Percentiles rank a stretch among this genome's conserved stretches.
These are phyloP conservation scores for Crepidotus variabilis DNA, from an alignment of 768 basidiomycete species.

Conservation along the genomic window DNA sequence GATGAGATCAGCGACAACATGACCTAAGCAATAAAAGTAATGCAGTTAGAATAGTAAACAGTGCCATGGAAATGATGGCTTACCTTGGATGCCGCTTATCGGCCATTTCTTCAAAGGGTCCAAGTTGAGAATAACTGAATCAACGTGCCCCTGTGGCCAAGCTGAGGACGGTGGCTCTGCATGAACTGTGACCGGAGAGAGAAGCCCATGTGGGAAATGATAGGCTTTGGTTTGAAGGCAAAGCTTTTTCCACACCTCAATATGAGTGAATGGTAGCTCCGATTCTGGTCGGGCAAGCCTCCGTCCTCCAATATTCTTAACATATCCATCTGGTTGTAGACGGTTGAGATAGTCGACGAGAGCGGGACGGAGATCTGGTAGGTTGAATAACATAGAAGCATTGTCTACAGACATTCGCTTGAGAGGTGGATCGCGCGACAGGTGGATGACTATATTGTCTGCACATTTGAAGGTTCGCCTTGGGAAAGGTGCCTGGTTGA, in stretches of 20 bases:
- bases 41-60: not conserved
- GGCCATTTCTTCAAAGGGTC: slow-evolving; percentile 13
- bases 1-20: slow-evolving; percentile 9
- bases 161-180: slow-evolving; percentile 11
- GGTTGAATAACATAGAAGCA: slow-evolving; percentile 14
- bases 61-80: not conserved
- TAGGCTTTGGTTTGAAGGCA: slow-evolving; percentile 21
- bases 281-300: slow-evolving; percentile 1
- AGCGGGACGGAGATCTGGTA: slow-evolving; percentile 24
- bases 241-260: slow-evolving; percentile 25
- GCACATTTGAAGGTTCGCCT: slow-evolving; percentile 7
- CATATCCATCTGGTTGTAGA: not conserved
- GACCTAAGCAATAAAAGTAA: slow-evolving; percentile 8
- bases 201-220: slow-evolving; percentile 14
- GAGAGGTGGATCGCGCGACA: slow-evolving; percentile 16
- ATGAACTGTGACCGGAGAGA: slow-evolving; percentile 19
- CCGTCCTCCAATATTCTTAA: slow-evolving; percentile 11
- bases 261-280: slow-evolving; percentile 14
- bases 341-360: slow-evolving; percentile 18
- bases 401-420: slow-evolving; percentile 17
- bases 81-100: slow-evolving; percentile 17
- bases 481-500: slow-evolving; percentile 6
- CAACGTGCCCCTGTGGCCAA: slow-evolving; percentile 2
- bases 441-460: slow-evolving; percentile 18
- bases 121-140: slow-evolving; percentile 1